phyloP scores from a whole-genome alignment of 2,329 filamentous ascomycete species.

The Emydomyces testavorans region DNA sequence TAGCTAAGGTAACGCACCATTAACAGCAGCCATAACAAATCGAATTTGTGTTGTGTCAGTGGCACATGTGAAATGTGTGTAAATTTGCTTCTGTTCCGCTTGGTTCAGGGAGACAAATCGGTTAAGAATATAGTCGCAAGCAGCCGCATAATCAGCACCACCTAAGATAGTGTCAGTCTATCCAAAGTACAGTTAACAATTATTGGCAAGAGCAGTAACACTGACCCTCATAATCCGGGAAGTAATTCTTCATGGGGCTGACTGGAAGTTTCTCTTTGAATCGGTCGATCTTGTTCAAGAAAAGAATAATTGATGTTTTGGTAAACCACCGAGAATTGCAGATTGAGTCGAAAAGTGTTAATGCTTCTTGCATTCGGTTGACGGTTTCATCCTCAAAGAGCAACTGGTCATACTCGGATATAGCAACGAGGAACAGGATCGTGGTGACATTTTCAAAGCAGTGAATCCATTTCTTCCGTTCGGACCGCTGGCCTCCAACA shows the following conservation, averaged over 20 bases:
- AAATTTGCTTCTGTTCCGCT: conserved; percentile 99
- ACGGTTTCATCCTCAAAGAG: conserved; percentile 94
- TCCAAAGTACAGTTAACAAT: conserved; percentile 8
- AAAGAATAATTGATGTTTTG: conserved; percentile 61
- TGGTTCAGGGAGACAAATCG: conserved; percentile 97
- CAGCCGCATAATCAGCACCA: conserved; percentile 86
- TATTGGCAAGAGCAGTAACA: background rate
- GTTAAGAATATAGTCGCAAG: conserved; percentile 98
- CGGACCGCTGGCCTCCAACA: conserved; percentile 86
- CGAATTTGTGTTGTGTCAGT: conserved; percentile 98
- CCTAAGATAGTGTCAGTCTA: conserved; percentile 38
- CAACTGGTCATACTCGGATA: conserved; percentile 92
- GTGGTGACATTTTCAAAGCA: conserved; percentile 97
- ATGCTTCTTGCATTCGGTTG: conserved; percentile 62
- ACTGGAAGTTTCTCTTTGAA: conserved; percentile 65
- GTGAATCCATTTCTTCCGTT: conserved; percentile 99
- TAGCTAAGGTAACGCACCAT: conserved; percentile 52
- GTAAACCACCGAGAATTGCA: conserved; percentile 63
- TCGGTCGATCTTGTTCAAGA: conserved; percentile 64
- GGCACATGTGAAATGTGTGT: conserved; percentile 98
- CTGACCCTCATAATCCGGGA: conserved; percentile 61
- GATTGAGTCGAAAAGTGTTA: conserved; percentile 61
- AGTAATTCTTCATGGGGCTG: conserved; percentile 65
- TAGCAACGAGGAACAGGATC: conserved; percentile 91
- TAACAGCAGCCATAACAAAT: conserved; percentile 99